Base-by-base conservation (phyloP, 2,329 filamentous ascomycete species). In the Helotiales sp. region DNA sequence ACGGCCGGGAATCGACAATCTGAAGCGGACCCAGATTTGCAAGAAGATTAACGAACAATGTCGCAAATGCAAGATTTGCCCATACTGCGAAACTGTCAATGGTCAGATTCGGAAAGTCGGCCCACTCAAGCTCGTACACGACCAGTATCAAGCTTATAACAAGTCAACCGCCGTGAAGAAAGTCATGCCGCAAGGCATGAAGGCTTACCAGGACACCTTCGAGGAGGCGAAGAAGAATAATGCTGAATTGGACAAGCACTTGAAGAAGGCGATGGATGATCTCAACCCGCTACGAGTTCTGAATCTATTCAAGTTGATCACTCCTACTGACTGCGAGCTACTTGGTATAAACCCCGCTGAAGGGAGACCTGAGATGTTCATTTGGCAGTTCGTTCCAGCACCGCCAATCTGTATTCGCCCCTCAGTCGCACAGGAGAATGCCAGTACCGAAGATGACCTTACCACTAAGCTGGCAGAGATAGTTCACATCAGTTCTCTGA, bases 391-490 rank as follows among this genome's bases (percentile, higher is more conserved):
- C 69, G 82, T 99, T 33, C 95, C 95, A 1, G 93, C 93, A 0
- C 93, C 95, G 1, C 95, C 95, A 0, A 90, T 98, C 5, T 96
- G 91, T 66, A 96, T 99, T 67, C 84, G 95, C 58, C 95, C 95
- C 0, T 97, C 93, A 0, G 95, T 99, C 17, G 89, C 89, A 29
- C 95, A 98, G 73, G 95, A 98, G 63, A 90, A 86, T 59, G 90
- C 93, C 3, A 97, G 91, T 64, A 99, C 91, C 19, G 95, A 99
- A 73, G 95, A 99, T 70, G 95, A 99, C 68, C 83, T 99, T 60
- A 99, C 95, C 0, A 93, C 93, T 53, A 97, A 98, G 72, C 83
- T 99, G n/a, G 90, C 92, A 29, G 93, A 99, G 71, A 98, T 99
- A 63, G 88, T 97, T 9, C 91, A 96, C 68, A 91, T 96, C 63